Percentiles rank a stretch among this genome's conserved stretches.
Evolutionary conservation across 805 yeast species (phyloP).

Genomic region (Candida morakotiae): DNA sequence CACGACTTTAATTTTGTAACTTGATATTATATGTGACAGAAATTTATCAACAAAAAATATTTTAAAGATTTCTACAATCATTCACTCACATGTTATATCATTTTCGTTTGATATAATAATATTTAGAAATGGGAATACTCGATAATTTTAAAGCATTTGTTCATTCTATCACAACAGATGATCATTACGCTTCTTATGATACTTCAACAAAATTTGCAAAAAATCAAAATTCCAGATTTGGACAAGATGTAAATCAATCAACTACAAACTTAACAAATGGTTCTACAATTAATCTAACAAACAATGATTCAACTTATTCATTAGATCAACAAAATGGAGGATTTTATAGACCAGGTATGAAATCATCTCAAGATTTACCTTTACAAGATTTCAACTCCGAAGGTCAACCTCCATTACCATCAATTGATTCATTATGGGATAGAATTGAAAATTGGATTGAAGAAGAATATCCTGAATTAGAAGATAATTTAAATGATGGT

Average conservation of each 20-base stretch:
- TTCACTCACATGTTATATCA: background rate
- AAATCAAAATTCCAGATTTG: background rate
- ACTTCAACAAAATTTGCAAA: conserved; percentile 24
- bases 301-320: conserved; percentile 26
- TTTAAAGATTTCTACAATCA: no score
- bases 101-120: background rate
- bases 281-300: conserved; percentile 32
- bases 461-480: conserved; percentile 44
- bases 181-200: conserved; percentile 56
- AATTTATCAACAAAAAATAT: no score
- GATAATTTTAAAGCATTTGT: conserved; percentile 36
- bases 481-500: conserved; percentile 39
- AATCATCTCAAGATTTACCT: conserved; percentile 44
- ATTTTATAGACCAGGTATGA: conserved; percentile 36
- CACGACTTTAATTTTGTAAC: no score
- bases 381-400: conserved; percentile 41
- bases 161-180: conserved; percentile 54
- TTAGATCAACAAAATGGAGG: conserved; percentile 15
- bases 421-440: conserved; percentile 41
- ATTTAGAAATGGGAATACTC: conserved; percentile 39
- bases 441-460: conserved; percentile 40
- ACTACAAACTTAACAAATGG: conserved; percentile 11
- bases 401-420: conserved; percentile 49
- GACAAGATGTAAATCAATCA: conserved; percentile 6
- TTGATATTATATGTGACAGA: no score